Percentiles rank a stretch among this genome's conserved stretches.
These are phyloP conservation scores for Scheffersomyces stipitis DNA, from an alignment of 805 yeast genomes.

Conservation along the genomic window DNA sequence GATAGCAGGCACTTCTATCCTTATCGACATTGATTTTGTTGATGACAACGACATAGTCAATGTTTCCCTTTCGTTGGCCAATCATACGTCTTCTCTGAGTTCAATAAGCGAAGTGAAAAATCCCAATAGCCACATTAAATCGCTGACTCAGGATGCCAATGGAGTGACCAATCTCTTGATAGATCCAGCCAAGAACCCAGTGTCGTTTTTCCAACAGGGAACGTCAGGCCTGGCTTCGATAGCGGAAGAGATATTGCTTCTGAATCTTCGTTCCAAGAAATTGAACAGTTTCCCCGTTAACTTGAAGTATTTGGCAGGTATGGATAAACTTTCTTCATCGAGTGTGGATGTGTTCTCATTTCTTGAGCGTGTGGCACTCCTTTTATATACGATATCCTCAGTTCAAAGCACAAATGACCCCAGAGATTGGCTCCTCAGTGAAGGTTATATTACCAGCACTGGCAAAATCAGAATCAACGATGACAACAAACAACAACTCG, in stretches of 20 bases:
- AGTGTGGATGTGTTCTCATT: slow-evolving; percentile 29
- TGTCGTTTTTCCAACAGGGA: slow-evolving; percentile 16
- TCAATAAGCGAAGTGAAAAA: neutral
- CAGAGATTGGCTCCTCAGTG: slow-evolving; percentile 17
- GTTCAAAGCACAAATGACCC: slow-evolving; percentile 18
- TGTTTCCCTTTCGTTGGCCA: slow-evolving; percentile 38
- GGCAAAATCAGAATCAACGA: slow-evolving; percentile 33
- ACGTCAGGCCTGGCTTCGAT: slow-evolving; percentile 6
- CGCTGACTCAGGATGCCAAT: slow-evolving; percentile 1
- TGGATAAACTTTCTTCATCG: slow-evolving; percentile 34
- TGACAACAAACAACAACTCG: slow-evolving; percentile 19
- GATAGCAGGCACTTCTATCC: slow-evolving; percentile 41
- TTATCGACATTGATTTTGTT: slow-evolving; percentile 39
- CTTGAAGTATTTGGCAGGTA: slow-evolving; percentile 33
- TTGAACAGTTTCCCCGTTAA: slow-evolving; percentile 35
- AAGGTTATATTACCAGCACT: slow-evolving; percentile 23
- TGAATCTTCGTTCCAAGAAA: slow-evolving; percentile 20
- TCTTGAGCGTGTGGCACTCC: slow-evolving; percentile 28
- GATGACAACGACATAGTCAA: slow-evolving; percentile 23
- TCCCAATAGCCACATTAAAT: neutral
- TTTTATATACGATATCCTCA: slow-evolving; percentile 24
- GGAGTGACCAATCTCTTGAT: slow-evolving; percentile 11
- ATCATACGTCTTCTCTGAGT: slow-evolving; percentile 11
- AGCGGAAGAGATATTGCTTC: slow-evolving; percentile 31
- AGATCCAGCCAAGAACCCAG: slow-evolving; percentile 10